Base-by-base conservation (phyloP, 768 basidiomycete genomes). In the Tricholoma hemisulphureum region DNA sequence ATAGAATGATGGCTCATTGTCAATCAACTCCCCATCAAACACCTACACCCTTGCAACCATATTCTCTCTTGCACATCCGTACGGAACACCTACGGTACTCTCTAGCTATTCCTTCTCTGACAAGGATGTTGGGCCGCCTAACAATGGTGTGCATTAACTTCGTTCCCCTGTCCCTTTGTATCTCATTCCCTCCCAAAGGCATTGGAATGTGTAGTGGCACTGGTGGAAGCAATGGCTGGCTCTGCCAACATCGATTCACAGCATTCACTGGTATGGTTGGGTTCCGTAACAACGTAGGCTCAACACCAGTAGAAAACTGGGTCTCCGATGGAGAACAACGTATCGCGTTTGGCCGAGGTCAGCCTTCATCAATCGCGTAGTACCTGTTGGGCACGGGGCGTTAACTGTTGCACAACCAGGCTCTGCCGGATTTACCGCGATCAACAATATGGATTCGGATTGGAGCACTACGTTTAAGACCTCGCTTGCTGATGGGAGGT, bases 311-410 rank as follows among this genome's bases (percentile, higher is more conserved):
- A 4, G 79, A 70, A 1, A 76, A 85, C 62, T 88, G 86, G 84
- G 76, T 82, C 5, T 79, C 85, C 2, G 82, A 84, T 0, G 76
- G 77, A 48, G 71, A 78, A 3, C 73, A 84, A 57, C 87, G 80
- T 65, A 85, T 89, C 57, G 87, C 87, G 0, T 90, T 88, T 62
- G 83, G 83, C 5, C 71, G 87, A 61, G 87, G 87, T 80, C 56
- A 8, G 73, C 65, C 13, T 18, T 21, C 49, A 55, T 56, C 45
- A 16, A 10, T 39, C 9, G 31, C 48, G 32, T 32, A 9, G 9
- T 32, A 10, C 4, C 7, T 41, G n/a, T 41, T 41, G 2, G 18
- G 6, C 18, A 20, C 18, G 6, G 18, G 7, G 18, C 10, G 13
- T 20, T 39, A 39, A 6, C 34, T 34, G 10, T 46, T 16, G 4